Base-by-base conservation (phyloP, 1,284 basidiomycete species). In the Sporisorium graminicola region DNA sequence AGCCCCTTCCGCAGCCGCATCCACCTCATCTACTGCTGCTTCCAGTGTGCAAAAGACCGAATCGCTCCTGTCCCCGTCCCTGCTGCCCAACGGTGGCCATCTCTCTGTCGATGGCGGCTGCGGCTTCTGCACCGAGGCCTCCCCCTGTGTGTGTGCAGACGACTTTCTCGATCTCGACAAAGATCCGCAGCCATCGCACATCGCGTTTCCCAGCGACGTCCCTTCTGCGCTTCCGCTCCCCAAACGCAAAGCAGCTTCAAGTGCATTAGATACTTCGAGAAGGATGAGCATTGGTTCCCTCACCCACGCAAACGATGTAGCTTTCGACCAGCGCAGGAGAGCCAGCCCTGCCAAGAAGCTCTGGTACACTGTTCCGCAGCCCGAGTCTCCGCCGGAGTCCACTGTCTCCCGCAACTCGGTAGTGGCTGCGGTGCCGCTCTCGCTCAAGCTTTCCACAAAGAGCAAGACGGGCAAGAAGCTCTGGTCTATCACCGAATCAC, bases 81-180 rank as follows among this genome's bases (percentile, higher is more conserved):
- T 71, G 6, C 46, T 70, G 22, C 59, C 63, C 1, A 24, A 71
- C 16, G 68, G 65, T 7, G 58, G 55, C 10, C 58, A 69, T 26
- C 52, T 76, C 6, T 57, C 58, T 2, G 54, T 79, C 22, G 77
- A 71, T 9, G 63, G 77, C 7, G 81, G 81, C 26, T 83, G 81
- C 40, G 80, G 80, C 3, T 83, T 83, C 55, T 83, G 81, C 58
- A 76, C 78, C 10, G 81, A 82, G 51, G 74, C 65, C 8, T 66
- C 59, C 0, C 74, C 77, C 5, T 83, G 81, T 40, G 80, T 80
- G 3, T 83, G 81, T 47, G 66, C 78, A 5, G 81, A 73, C 26
- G 74, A 73, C 35, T 69, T 73, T 47, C 54, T 77, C 29, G 63
- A 77, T 51, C 70, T 77, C 8, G 35, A 60, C 20, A 29, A 57